A percentile compares a stretch with the other conserved stretches of the same genome.
Evolutionary conservation across 164 flowering plant species (phyloP).

Genomic region (Dillenia suffruticosa): DNA sequence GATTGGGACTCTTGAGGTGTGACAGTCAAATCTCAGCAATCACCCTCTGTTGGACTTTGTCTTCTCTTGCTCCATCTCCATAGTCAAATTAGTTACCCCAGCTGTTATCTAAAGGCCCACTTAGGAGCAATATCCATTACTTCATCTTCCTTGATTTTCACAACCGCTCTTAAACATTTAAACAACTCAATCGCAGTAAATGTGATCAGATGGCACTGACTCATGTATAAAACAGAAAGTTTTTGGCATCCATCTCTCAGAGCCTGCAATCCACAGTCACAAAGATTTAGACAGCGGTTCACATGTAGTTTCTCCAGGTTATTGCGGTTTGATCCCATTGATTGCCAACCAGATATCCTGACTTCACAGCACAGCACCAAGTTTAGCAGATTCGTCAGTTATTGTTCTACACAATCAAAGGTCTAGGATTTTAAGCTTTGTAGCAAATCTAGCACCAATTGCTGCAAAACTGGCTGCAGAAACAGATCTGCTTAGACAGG

Average conservation of each 20-base stretch:
- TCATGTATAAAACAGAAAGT: conserved; percentile 43
- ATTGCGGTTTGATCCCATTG: conserved; percentile 48
- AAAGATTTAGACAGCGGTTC: conserved; percentile 52
- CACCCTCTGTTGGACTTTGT: neutral
- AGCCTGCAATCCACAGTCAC: conserved; percentile 53
- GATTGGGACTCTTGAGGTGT: neutral
- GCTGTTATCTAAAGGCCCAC: conserved; percentile 13
- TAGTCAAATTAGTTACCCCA: neutral
- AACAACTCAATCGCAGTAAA: conserved; percentile 42
- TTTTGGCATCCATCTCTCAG: conserved; percentile 52
- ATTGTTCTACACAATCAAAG: conserved; percentile 47
- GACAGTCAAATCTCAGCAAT: neutral
- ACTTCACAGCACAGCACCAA: conserved; percentile 53
- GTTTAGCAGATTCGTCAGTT: conserved; percentile 46
- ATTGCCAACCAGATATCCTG: conserved; percentile 49
- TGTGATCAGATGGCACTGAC: conserved; percentile 23
- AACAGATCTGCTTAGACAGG: conserved; percentile 27
- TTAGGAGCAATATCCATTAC: conserved; percentile 28
- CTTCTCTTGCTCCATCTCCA: neutral
- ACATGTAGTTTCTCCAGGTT: conserved; percentile 62
- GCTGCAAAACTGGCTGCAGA: conserved; percentile 38
- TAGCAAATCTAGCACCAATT: conserved; percentile 47
- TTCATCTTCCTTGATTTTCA: conserved; percentile 47
- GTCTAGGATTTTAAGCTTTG: conserved; percentile 44
- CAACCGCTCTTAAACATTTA: conserved; percentile 34